Percentiles rank a stretch among this genome's conserved stretches.
Conservation (phyloP, 1,139 yeast species). For the Suhomyces wounanorum region DNA sequence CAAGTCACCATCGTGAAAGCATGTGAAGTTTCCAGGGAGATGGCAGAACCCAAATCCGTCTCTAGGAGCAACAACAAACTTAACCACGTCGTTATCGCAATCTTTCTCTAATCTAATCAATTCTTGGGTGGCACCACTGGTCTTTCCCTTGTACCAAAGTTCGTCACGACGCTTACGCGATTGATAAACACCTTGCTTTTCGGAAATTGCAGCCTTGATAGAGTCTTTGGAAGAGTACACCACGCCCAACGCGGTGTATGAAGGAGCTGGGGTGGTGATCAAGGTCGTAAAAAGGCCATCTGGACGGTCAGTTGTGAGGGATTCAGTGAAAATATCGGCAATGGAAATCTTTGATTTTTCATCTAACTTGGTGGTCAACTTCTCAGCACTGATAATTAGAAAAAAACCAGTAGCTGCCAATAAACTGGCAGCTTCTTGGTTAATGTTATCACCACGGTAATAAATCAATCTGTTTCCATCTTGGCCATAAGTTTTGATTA, state of each 20-base stretch:
- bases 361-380: slow-evolving; percentile 46
- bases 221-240: slow-evolving; percentile 89
- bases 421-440: slow-evolving; percentile 30
- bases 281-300: slow-evolving; percentile 87
- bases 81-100: slow-evolving; percentile 90
- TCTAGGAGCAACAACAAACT: slow-evolving; percentile 77
- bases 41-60: slow-evolving; percentile 91
- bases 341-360: slow-evolving; percentile 42
- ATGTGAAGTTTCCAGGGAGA: slow-evolving; percentile 66
- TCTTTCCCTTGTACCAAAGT: slow-evolving; percentile 94
- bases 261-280: slow-evolving; percentile 65
- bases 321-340: slow-evolving; percentile 53
- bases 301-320: slow-evolving; percentile 74
- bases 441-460: slow-evolving; percentile 22
- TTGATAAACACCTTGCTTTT: slow-evolving; percentile 88
- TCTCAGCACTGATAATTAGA: slow-evolving; percentile 46
- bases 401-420: slow-evolving; percentile 43
- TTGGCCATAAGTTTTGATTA: slow-evolving; percentile 24
- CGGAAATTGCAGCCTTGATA: slow-evolving; percentile 76
- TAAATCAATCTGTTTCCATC: slow-evolving; percentile 50
- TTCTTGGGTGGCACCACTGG: slow-evolving; percentile 91
- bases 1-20: slow-evolving; percentile 59
- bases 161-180: slow-evolving; percentile 81
- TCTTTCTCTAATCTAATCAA: slow-evolving; percentile 69
- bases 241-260: slow-evolving; percentile 69